phyloP scores from a whole-genome alignment of 371 early-diverging fungal genomes.

The Batkoa obscura region DNA sequence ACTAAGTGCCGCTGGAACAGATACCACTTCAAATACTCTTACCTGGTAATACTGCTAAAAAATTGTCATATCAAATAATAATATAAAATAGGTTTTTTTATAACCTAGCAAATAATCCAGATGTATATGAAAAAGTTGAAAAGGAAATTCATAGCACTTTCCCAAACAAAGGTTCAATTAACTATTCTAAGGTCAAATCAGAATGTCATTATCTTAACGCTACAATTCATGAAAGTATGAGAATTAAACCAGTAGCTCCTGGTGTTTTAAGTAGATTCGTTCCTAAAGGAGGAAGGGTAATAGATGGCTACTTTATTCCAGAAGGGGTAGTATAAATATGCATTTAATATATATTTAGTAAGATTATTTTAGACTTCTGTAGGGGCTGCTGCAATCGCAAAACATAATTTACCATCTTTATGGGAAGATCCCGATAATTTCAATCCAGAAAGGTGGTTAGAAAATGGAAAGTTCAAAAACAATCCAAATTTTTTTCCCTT shows the following conservation, averaged over 20 bases:
- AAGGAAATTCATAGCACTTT: background rate
- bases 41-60: background rate
- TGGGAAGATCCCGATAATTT: background rate
- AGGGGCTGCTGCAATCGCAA: too few species aligned
- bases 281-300: constrained; percentile 11
- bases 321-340: background rate
- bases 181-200: background rate
- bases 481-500: constrained; percentile 1
- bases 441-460: constrained; percentile 1
- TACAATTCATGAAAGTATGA: constrained; percentile 1
- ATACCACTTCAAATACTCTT: background rate
- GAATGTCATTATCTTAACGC: constrained; percentile 2
- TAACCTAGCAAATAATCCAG: background rate
- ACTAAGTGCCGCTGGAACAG: background rate
- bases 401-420: too few species aligned
- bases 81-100: background rate
- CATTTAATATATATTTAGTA: too few species aligned
- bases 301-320: constrained; percentile 10
- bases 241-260: background rate
- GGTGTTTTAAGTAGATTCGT: constrained; percentile 10
- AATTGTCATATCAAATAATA: too few species aligned
- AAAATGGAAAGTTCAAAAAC: background rate
- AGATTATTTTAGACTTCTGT: too few species aligned
- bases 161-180: background rate
- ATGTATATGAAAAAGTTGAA: background rate